These are phyloP conservation scores for Microsporum canis DNA, from an alignment of 2,329 filamentous ascomycete species.

Conservation along the genomic window DNA sequence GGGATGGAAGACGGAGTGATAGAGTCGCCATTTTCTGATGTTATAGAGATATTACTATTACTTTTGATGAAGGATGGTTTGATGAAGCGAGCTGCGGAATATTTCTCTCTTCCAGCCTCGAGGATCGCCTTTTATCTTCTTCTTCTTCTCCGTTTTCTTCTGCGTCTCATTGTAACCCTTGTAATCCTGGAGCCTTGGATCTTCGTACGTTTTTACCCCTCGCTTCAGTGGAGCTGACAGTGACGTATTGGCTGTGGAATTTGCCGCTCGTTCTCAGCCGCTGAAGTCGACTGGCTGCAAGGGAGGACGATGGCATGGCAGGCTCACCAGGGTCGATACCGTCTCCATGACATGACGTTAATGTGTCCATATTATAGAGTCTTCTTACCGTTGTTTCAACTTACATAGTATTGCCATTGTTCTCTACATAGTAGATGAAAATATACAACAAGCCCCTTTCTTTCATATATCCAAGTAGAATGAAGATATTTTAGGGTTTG, in stretches of 20 bases:
- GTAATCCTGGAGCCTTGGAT: background rate
- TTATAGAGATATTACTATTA: background rate
- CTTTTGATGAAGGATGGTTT: background rate
- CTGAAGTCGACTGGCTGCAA: background rate
- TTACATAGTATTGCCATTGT: too few relatives aligned
- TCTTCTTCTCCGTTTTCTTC: background rate
- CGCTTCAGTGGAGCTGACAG: background rate
- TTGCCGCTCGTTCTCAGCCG: background rate
- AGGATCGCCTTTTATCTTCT: background rate
- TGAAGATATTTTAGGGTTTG: background rate
- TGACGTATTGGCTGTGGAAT: constrained; percentile 1
- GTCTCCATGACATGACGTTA: background rate
- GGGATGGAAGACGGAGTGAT: background rate
- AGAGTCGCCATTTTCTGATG: background rate
- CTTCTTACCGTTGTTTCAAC: too few relatives aligned
- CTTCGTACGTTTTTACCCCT: background rate
- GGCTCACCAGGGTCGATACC: background rate
- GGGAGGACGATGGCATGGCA: background rate
- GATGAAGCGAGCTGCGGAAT: background rate
- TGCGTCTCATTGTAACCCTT: too few relatives aligned
- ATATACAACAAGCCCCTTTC: too few relatives aligned
- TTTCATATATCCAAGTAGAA: background rate
- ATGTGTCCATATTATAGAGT: background rate
- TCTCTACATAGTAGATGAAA: too few relatives aligned
- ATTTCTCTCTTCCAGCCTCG: background rate